phyloP scores from a whole-genome alignment of 2,329 filamentous ascomycete genomes.

The Chalaropsis thielavioides region DNA sequence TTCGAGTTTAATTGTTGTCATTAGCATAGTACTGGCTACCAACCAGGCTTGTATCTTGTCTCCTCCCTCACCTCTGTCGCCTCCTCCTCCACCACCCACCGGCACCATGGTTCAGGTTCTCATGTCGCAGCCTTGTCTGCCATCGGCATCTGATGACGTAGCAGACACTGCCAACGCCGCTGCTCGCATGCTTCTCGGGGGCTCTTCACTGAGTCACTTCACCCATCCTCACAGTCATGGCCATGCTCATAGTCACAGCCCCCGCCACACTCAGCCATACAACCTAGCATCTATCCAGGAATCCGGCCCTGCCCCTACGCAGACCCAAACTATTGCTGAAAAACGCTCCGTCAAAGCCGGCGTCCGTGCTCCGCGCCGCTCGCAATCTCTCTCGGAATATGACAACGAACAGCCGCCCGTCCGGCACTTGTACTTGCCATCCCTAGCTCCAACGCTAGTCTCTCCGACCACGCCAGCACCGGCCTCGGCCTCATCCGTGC shows the following conservation, averaged over 20 bases:
- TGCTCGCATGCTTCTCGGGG: conserved; percentile 10
- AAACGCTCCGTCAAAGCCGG: not conserved
- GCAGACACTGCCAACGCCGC: conserved; percentile 1
- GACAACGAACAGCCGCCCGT: conserved; percentile 11
- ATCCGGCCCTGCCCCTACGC: not conserved
- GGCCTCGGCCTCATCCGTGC: not conserved
- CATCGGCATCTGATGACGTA: not conserved
- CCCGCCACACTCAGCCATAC: not conserved
- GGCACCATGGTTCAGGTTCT: conserved; percentile 7
- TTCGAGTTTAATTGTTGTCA: not conserved
- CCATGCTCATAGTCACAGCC: not conserved
- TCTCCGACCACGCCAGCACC: not conserved
- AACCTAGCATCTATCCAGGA: conserved; percentile 1
- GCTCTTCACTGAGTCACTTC: not conserved
- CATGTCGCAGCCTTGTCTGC: not conserved
- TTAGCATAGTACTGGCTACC: not conserved
- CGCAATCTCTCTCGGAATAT: conserved; percentile 15
- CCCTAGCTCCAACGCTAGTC: conserved; percentile 3
- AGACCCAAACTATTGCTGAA: not conserved
- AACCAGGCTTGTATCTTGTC: not conserved
- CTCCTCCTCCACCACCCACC: not conserved
- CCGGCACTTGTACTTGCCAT: conserved; percentile 7
- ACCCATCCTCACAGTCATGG: not conserved
- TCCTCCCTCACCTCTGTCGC: not conserved
- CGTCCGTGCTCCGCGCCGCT: conserved; percentile 15